Evolutionary conservation across 768 basidiomycete genomes (phyloP).

Genomic region (Calocera cornea): DNA sequence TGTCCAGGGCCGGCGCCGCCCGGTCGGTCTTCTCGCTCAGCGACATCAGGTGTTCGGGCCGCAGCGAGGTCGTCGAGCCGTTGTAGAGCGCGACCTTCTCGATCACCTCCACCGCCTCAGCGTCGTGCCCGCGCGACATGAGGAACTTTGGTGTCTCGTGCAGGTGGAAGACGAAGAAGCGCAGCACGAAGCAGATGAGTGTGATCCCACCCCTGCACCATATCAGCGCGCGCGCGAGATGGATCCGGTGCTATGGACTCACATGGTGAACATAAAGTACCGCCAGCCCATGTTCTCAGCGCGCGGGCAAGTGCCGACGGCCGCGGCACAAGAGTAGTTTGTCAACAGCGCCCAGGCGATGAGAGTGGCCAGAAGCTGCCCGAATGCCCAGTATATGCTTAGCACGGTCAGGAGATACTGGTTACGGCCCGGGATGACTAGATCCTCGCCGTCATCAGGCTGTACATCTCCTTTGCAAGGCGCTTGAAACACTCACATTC

Average conservation of each 20-base stretch:
- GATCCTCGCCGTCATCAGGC: conserved; percentile 16
- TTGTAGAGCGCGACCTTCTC: conserved; percentile 51
- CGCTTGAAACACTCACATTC: conserved; percentile 36
- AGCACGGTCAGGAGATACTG: conserved; percentile 64
- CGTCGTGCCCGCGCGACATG: conserved; percentile 52
- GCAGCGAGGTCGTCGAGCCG: conserved; percentile 35
- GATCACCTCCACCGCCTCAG: conserved; percentile 46
- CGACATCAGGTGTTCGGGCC: conserved; percentile 36
- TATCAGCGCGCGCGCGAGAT: neutral
- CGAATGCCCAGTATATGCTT: conserved; percentile 70
- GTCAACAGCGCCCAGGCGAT: conserved; percentile 62
- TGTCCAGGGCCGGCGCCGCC: conserved; percentile 21
- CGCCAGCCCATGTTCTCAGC: conserved; percentile 60
- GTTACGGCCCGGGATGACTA: conserved; percentile 56
- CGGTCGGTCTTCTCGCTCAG: conserved; percentile 11
- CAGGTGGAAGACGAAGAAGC: conserved; percentile 53
- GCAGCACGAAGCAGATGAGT: conserved; percentile 44
- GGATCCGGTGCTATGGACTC: neutral
- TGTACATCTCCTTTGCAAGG: neutral
- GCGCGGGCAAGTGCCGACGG: conserved; percentile 30
- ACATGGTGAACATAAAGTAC: conserved; percentile 54
- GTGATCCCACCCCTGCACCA: conserved; percentile 43
- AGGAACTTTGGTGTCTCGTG: conserved; percentile 61
- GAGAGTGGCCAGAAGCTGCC: conserved; percentile 51
- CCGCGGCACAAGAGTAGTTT: conserved; percentile 46